Percentiles rank a stretch among this genome's conserved stretches.
Conservation (phyloP, 441 rosid genomes). For the Pelargonium cotyledonis region DNA sequence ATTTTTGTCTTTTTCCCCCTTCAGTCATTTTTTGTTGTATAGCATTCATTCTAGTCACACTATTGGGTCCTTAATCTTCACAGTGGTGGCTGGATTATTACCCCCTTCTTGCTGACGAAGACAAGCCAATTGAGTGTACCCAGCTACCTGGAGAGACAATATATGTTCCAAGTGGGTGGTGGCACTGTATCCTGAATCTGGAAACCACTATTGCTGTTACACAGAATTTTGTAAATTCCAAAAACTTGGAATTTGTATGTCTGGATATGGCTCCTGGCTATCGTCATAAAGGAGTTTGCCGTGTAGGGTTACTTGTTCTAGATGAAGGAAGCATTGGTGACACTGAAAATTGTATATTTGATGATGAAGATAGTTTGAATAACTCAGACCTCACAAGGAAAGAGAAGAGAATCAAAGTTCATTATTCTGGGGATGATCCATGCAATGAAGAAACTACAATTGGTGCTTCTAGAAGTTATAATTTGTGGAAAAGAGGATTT, state of each 20-base stretch:
- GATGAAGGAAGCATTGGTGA: constrained; percentile 42
- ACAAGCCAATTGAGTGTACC: constrained; percentile 95
- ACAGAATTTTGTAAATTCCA: constrained; percentile 83
- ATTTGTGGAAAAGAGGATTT: constrained; percentile 56
- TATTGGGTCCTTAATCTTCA: constrained; percentile 13
- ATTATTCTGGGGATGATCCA: constrained; percentile 30
- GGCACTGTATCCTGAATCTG: constrained; percentile 93
- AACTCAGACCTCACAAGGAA: constrained; percentile 64
- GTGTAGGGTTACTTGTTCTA: constrained; percentile 87
- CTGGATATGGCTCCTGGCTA: constrained; percentile 97
- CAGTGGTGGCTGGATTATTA: constrained; percentile 99
- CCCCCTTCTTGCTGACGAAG: constrained; percentile 84
- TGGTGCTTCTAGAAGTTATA: constrained; percentile 35
- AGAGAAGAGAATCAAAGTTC: constrained; percentile 62
- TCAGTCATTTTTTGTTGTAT: constrained; percentile 18
- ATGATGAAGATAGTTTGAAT: constrained; percentile 35
- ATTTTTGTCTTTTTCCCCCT: constrained; percentile 11
- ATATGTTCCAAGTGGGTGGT: constrained; percentile 97
- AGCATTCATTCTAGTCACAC: constrained; percentile 12
- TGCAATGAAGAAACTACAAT: constrained; percentile 28
- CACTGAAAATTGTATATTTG: constrained; percentile 26
- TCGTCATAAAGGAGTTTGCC: constrained; percentile 88
- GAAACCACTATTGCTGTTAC: constrained; percentile 90
- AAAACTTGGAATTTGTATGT: constrained; percentile 82
- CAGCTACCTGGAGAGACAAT: constrained; percentile 91